phyloP scores from a whole-genome alignment of 495 filamentous ascomycete genomes.

The Hyaloscypha hepaticicola region DNA sequence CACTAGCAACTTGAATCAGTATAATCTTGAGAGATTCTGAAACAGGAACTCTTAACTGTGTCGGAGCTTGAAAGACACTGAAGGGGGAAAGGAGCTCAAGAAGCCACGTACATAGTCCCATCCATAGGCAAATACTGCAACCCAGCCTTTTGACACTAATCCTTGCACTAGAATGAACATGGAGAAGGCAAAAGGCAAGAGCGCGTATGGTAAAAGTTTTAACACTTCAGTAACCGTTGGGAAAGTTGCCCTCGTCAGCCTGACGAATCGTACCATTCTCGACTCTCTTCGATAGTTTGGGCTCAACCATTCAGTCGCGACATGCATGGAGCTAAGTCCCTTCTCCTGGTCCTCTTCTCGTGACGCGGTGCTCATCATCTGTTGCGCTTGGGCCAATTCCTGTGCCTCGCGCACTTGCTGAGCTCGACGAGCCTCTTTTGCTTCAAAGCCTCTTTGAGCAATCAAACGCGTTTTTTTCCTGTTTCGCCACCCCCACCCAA shows the following conservation, averaged over 20 bases:
- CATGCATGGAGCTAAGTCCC: constrained; percentile 15
- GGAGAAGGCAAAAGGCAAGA: constrained; percentile 62
- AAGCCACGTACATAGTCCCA: constrained; percentile 51
- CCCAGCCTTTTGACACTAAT: constrained; percentile 66
- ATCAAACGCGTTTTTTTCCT: constrained; percentile 59
- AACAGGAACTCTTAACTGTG: background rate
- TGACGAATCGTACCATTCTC: constrained; percentile 48
- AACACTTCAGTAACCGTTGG: constrained; percentile 61
- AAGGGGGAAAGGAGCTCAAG: background rate
- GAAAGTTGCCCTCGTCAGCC: constrained; percentile 63
- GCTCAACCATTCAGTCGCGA: constrained; percentile 17
- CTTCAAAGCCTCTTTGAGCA: constrained; percentile 41
- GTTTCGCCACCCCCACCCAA: constrained; percentile 55
- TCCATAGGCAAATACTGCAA: constrained; percentile 62
- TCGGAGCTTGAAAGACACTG: background rate
- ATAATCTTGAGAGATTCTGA: too few relatives aligned
- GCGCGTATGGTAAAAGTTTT: constrained; percentile 57
- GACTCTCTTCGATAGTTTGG: constrained; percentile 4
- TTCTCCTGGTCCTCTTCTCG: constrained; percentile 6
- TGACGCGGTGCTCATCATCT: too few relatives aligned
- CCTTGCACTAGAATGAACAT: constrained; percentile 71
- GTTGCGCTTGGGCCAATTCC: background rate
- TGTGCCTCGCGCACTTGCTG: constrained; percentile 21
- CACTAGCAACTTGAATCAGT: constrained; percentile 22
- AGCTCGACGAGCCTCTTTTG: constrained; percentile 29